Percentiles rank a stretch among this genome's conserved stretches.
These are phyloP conservation scores for sweet orange (Citrus sinensis) DNA, from an alignment of 345 rosid species.

Conservation along the genomic window DNA sequence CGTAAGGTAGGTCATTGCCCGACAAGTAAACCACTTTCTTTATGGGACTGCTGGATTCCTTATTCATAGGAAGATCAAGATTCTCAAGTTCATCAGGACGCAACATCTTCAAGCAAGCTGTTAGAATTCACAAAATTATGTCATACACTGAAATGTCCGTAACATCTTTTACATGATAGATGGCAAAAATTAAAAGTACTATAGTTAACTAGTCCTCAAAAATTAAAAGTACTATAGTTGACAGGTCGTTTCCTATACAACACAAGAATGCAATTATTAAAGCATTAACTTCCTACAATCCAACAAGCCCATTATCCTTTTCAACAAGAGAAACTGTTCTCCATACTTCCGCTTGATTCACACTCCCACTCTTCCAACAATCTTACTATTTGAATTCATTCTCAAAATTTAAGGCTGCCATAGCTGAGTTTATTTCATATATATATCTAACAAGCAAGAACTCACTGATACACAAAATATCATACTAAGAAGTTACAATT, in stretches of 20 bases:
- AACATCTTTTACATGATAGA: background rate
- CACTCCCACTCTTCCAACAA: background rate
- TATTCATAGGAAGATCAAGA: conserved; percentile 49
- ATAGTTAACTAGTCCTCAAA: background rate
- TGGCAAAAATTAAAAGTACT: background rate
- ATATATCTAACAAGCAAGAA: background rate
- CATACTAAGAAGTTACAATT: background rate
- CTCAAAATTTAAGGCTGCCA: background rate
- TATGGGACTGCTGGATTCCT: conserved; percentile 45
- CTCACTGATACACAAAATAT: background rate
- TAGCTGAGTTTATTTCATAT: background rate
- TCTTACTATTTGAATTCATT: background rate
- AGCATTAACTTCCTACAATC: background rate
- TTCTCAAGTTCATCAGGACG: conserved; percentile 68
- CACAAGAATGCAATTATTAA: background rate
- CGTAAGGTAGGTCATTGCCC: conserved; percentile 20
- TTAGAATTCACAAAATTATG: conserved; percentile 20
- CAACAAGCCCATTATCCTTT: background rate
- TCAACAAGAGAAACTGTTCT: background rate
- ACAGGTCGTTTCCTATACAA: background rate
- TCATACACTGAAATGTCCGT: background rate
- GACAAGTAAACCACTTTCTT: conserved; percentile 57
- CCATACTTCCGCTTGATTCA: background rate
- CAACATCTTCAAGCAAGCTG: conserved; percentile 85
- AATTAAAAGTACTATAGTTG: background rate